Evolutionary conservation across 441 rosid species (phyloP).

Genomic region (Erodium trifolium): DNA sequence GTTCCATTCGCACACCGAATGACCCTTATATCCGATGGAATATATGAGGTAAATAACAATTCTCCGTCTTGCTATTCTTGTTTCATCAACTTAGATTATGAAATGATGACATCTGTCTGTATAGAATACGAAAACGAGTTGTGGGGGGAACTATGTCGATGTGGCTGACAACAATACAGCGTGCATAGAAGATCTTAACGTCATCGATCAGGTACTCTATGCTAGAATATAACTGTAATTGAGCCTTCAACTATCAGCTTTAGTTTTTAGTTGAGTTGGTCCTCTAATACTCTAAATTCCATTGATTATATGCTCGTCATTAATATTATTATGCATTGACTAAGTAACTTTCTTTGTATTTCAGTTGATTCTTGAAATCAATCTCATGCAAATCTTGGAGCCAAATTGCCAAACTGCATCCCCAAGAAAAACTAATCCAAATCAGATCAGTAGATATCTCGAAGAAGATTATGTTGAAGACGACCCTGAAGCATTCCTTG

Average conservation of each 20-base stretch:
- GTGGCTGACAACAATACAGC: constrained; percentile 32
- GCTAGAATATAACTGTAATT: too few species aligned
- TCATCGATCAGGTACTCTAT: constrained; percentile 26
- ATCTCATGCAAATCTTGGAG: not conserved
- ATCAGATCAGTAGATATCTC: not conserved
- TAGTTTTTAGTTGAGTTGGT: too few species aligned
- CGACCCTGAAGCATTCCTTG: not conserved
- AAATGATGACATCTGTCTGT: not conserved
- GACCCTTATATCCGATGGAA: constrained; percentile 62
- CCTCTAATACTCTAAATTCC: not conserved
- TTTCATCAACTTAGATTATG: not conserved
- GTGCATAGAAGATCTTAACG: constrained; percentile 30
- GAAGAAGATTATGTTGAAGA: constrained; percentile 2
- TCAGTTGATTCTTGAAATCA: constrained; percentile 4
- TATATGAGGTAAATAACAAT: constrained; percentile 27
- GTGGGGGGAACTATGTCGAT: constrained; percentile 33
- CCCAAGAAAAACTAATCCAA: not conserved
- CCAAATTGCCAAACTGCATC: constrained; percentile 1
- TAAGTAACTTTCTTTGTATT: not conserved
- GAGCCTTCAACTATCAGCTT: too few species aligned
- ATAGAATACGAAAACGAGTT: constrained; percentile 46
- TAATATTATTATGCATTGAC: not conserved
- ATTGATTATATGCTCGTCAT: not conserved
- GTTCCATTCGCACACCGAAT: constrained; percentile 45
- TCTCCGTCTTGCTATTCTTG: not conserved